phyloP scores from a whole-genome alignment of 2,329 filamentous ascomycete genomes.

The Colletotrichum destructivum region DNA sequence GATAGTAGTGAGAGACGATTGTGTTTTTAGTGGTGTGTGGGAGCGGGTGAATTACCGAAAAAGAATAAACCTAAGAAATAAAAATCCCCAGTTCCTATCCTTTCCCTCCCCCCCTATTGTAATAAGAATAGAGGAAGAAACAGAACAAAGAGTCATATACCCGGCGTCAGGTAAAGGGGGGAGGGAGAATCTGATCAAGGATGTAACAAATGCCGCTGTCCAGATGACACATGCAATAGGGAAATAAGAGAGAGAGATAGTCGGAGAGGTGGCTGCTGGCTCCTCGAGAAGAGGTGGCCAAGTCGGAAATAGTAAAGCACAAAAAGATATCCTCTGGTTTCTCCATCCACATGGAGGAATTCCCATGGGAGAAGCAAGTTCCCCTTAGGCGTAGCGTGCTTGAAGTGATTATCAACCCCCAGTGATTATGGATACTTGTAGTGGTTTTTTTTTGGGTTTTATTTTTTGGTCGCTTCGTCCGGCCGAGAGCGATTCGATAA shows the following conservation, averaged over 20 bases:
- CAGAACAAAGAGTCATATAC: constrained; percentile 47
- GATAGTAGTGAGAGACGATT: constrained; percentile 1
- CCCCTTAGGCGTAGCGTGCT: constrained; percentile 3
- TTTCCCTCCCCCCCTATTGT: constrained; percentile 40
- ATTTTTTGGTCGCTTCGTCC: constrained; percentile 14
- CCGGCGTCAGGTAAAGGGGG: constrained; percentile 42
- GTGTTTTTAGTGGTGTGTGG: neutral
- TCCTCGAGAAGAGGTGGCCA: constrained; percentile 30
- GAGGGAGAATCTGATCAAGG: constrained; percentile 43
- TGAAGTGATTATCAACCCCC: constrained; percentile 3
- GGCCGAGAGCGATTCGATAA: constrained; percentile 3
- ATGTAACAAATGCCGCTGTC: constrained; percentile 43
- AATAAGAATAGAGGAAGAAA: constrained; percentile 42
- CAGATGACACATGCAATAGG: constrained; percentile 40
- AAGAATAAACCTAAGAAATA: constrained; percentile 7
- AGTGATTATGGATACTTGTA: constrained; percentile 4
- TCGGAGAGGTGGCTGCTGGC: no score
- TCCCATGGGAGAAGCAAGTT: neutral
- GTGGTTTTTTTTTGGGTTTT: neutral
- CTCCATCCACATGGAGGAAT: neutral
- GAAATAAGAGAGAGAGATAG: constrained; percentile 35
- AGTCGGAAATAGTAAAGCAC: constrained; percentile 39
- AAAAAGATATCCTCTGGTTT: constrained; percentile 37
- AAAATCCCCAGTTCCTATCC: constrained; percentile 39
- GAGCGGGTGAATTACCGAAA: constrained; percentile 8